Evolutionary conservation across 2,329 filamentous ascomycete species (phyloP), one percentile per base, ranked within the genome.

Genomic region (Trichoderma brevicompactum): DNA sequence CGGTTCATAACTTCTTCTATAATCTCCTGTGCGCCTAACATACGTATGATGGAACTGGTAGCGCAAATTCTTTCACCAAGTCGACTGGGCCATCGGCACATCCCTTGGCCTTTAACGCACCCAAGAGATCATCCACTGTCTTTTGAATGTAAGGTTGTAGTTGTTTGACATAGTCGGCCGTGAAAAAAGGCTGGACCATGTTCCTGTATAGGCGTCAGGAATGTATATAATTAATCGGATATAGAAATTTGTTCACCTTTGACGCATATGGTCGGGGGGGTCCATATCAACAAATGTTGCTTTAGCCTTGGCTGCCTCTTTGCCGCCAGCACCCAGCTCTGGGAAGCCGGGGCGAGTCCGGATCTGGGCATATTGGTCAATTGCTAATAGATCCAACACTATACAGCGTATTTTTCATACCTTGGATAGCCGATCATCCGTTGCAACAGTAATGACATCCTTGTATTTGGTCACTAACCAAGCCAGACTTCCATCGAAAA

Each of bases 261-360:
- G 49, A 36, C 17, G 49, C 49, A 53, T 53, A 36, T 53, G 49
- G 32, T 53, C 49, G 2, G 49, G 49, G 36, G 49, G 49, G 28
- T 53, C 49, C 49, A 53, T 53, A 17, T 53, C 49, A 53, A 53
- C 49, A 34, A 53, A 53, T n/a, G 49, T 53, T 36, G 49, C 32
- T 17, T 53, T 53, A 10, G 49, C 49, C n/a, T 53, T 53, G 32
- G 49, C 49, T 10, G 49, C 49, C 15, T 53, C 32, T 38, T 53
- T 53, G 9, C 49, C 49, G 34, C 49, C 49, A 36, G 49, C 32
- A 38, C 32, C 49, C 32, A 53, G 19, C 32, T 53, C 49, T 6
- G 49, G 49, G 15, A 53, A 53, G 5, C 49, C 49, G 6, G 49
- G 49, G 49, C 49, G 49, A n/a, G 49, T 53, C 15, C 49, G 49